Evolutionary conservation across 2,329 filamentous ascomycete species (phyloP).

Genomic region (Periglandula ipomoeae): DNA sequence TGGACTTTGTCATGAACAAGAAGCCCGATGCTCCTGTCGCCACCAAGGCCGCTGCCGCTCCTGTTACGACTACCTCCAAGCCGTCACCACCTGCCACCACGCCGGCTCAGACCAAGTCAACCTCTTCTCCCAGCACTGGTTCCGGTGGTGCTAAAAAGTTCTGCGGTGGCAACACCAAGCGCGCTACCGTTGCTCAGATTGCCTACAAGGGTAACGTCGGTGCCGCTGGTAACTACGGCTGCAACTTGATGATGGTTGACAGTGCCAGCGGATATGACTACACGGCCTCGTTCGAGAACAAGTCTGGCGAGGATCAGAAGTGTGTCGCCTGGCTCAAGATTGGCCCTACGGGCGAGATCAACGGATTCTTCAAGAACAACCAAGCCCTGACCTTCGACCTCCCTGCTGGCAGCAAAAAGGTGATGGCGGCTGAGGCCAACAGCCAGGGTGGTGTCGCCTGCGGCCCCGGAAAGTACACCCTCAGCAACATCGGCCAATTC

Average conservation of each 20-base stretch:
- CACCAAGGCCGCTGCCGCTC: background rate
- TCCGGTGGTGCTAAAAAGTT: constrained; percentile 20
- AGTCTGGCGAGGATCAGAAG: constrained; percentile 21
- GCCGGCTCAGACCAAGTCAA: constrained; percentile 2
- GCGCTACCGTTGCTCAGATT: constrained; percentile 37
- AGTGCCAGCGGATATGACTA: constrained; percentile 34
- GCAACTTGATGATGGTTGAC: constrained; percentile 40
- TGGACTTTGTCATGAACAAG: constrained; percentile 25
- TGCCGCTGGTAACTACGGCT: constrained; percentile 31
- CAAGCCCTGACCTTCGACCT: constrained; percentile 33
- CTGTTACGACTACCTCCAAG: background rate
- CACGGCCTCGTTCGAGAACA: constrained; percentile 31
- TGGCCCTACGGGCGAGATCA: constrained; percentile 31
- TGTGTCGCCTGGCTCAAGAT: constrained; percentile 47
- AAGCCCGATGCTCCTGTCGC: constrained; percentile 22
- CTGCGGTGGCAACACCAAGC: constrained; percentile 32
- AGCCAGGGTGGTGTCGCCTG: constrained; percentile 41
- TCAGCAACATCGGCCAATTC: constrained; percentile 31
- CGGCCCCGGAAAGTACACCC: constrained; percentile 21
- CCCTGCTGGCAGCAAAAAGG: constrained; percentile 24
- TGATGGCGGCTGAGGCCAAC: constrained; percentile 36
- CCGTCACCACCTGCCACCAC: background rate
- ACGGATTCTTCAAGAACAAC: constrained; percentile 39
- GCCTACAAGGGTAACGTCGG: constrained; percentile 40
- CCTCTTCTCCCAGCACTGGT: constrained; percentile 9